Conservation (phyloP, 108 stramenopile species). For the Skeletonema potamos region DNA sequence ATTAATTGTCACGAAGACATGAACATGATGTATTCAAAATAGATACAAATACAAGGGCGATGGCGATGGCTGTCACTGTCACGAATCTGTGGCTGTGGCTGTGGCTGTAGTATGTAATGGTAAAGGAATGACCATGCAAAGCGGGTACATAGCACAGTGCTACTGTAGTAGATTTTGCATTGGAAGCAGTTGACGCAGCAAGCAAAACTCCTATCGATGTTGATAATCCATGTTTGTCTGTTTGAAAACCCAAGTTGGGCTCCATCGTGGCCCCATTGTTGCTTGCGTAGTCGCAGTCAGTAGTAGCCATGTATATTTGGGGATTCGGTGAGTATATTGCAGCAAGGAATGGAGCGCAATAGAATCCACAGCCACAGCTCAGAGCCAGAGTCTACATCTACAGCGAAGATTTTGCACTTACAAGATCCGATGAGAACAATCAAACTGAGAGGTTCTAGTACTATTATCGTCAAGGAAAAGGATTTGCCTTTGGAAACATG, state of each 20-base stretch:
- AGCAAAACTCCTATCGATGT: slow-evolving; percentile 52
- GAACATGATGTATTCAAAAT: slow-evolving; percentile 80
- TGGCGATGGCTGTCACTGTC: too few relatives aligned
- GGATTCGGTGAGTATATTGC: slow-evolving; percentile 83
- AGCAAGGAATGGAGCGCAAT: slow-evolving; percentile 46
- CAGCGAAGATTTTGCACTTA: slow-evolving; percentile 45
- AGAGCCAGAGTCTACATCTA: too few relatives aligned
- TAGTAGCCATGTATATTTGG: slow-evolving; percentile 71
- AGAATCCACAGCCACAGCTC: slow-evolving; percentile 67
- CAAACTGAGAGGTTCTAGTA: slow-evolving; percentile 48
- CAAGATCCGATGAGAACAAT: slow-evolving; percentile 51
- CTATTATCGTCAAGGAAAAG: slow-evolving; percentile 70
- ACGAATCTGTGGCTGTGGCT: too few relatives aligned
- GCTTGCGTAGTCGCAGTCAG: slow-evolving; percentile 80
- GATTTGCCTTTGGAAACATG: slow-evolving; percentile 3
- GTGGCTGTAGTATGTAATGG: too few relatives aligned
- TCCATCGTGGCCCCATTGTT: slow-evolving; percentile 74
- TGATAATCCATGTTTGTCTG: slow-evolving; percentile 54
- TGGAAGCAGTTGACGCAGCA: slow-evolving; percentile 62
- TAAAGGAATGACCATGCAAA: slow-evolving; percentile 71
- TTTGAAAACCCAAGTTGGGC: slow-evolving; percentile 71
- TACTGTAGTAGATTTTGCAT: slow-evolving; percentile 71
- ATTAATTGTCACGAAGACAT: slow-evolving; percentile 60
- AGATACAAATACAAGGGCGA: slow-evolving; percentile 78
- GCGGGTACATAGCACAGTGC: too few relatives aligned